Conservation (phyloP, 805 yeast species). For the Ogataea trehaloabstinens region DNA sequence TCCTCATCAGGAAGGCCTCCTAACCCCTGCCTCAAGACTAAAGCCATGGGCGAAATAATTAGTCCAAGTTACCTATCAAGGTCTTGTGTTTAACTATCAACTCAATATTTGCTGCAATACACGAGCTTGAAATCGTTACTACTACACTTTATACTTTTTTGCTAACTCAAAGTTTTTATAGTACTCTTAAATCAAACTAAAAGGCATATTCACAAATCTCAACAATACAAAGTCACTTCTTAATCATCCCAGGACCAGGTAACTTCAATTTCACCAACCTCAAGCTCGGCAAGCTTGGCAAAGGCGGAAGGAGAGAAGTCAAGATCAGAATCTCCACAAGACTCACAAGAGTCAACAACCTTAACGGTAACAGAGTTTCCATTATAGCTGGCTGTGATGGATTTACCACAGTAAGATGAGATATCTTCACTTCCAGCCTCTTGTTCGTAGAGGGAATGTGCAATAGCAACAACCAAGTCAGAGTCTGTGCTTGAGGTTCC, state of each 20-base stretch:
- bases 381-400: constrained; percentile 43
- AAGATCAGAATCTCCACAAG: constrained; percentile 44
- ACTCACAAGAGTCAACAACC: constrained; percentile 54
- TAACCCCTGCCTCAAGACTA: constrained; percentile 54
- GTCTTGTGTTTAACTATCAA: background rate
- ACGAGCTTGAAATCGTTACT: background rate
- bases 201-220: too few species aligned
- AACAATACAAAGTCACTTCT: too few species aligned
- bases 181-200: too few species aligned
- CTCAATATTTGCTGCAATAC: too few species aligned
- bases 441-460: constrained; percentile 39
- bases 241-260: constrained; percentile 44
- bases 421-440: constrained; percentile 24
- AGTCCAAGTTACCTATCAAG: too few species aligned
- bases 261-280: constrained; percentile 45
- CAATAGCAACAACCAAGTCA: constrained; percentile 50
- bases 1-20: constrained; percentile 74
- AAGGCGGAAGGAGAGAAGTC: constrained; percentile 59
- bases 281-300: constrained; percentile 41
- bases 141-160: too few species aligned
- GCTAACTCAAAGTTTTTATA: too few species aligned
- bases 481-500: constrained; percentile 39
- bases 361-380: constrained; percentile 51
- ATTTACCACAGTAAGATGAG: constrained; percentile 48
- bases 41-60: constrained; percentile 52